Conservation (phyloP, 805 yeast species). For the Zygoascus tannicola region DNA sequence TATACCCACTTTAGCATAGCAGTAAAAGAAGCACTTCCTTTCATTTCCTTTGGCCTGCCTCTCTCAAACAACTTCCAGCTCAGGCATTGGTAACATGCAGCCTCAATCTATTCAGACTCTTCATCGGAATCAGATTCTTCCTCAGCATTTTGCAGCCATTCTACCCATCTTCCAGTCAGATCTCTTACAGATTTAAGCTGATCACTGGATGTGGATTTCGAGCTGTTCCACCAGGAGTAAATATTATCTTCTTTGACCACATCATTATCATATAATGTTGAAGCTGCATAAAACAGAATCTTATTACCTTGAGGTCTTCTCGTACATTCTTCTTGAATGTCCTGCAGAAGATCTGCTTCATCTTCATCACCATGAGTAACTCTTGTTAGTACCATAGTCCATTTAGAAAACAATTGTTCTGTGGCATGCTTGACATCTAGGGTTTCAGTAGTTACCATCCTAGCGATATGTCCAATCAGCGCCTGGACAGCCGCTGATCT, state of each 20-base stretch:
- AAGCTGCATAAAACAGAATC: conserved; percentile 42
- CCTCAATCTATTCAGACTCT: too few relatives aligned
- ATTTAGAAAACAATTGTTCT: conserved; percentile 60
- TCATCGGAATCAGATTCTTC: conserved; percentile 41
- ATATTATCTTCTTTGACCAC: conserved; percentile 75
- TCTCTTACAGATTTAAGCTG: conserved; percentile 38
- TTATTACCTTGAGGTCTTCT: conserved; percentile 35
- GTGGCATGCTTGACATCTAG: conserved; percentile 69
- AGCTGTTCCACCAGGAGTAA: conserved; percentile 68
- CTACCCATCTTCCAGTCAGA: conserved; percentile 64
- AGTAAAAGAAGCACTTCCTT: too few relatives aligned
- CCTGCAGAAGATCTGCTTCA: conserved; percentile 55
- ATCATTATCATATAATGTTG: conserved; percentile 69
- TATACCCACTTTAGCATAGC: too few relatives aligned
- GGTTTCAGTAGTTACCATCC: conserved; percentile 69
- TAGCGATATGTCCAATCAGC: conserved; percentile 55
- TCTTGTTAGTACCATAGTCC: conserved; percentile 76
- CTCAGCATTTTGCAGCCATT: conserved; percentile 79
- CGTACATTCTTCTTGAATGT: conserved; percentile 39
- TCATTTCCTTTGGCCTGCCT: too few relatives aligned
- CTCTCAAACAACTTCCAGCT: too few relatives aligned
- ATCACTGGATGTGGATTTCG: conserved; percentile 34
- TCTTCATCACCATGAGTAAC: conserved; percentile 79
- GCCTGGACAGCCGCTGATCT: conserved; percentile 73
- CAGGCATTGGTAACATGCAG: too few relatives aligned